Conservation (phyloP, 805 yeast species). For the Starmerella kuoi region DNA sequence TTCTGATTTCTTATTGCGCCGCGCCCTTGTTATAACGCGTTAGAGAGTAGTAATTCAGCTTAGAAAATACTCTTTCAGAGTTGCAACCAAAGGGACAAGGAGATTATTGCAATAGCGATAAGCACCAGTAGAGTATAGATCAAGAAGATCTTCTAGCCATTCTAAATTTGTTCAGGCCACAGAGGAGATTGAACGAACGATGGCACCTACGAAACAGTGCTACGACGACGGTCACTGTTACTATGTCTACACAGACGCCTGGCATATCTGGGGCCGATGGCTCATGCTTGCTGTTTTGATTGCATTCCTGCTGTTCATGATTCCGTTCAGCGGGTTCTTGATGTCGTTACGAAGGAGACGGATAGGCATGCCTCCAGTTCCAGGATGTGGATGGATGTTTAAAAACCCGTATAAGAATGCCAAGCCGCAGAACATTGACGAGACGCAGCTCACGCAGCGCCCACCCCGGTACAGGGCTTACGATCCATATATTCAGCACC, state of each 20-base stretch:
- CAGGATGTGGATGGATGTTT: slow-evolving; percentile 23
- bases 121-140: no score
- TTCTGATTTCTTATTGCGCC: no score
- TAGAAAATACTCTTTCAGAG: no score
- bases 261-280: slow-evolving; percentile 32
- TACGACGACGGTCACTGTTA: slow-evolving; percentile 14
- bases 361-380: slow-evolving; percentile 17
- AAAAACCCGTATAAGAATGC: slow-evolving; percentile 19
- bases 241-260: slow-evolving; percentile 18
- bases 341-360: slow-evolving; percentile 18
- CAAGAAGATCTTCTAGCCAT: no score
- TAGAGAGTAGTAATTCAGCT: no score
- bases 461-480: slow-evolving; percentile 17
- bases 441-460: slow-evolving; percentile 3
- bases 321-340: slow-evolving; percentile 23
- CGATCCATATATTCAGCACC: slow-evolving; percentile 15
- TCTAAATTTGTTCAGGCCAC: no score
- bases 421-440: neutral
- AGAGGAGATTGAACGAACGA: no score
- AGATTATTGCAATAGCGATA: no score
- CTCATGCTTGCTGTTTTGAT: slow-evolving; percentile 25
- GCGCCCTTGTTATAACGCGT: no score
- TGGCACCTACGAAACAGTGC: slow-evolving; percentile 1
- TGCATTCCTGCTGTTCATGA: slow-evolving; percentile 17
- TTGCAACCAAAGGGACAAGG: no score